Evolutionary conservation across 2,329 filamentous ascomycete genomes (phyloP), one percentile per base, ranked within the genome.

Genomic region (Diaporthe sp.): DNA sequence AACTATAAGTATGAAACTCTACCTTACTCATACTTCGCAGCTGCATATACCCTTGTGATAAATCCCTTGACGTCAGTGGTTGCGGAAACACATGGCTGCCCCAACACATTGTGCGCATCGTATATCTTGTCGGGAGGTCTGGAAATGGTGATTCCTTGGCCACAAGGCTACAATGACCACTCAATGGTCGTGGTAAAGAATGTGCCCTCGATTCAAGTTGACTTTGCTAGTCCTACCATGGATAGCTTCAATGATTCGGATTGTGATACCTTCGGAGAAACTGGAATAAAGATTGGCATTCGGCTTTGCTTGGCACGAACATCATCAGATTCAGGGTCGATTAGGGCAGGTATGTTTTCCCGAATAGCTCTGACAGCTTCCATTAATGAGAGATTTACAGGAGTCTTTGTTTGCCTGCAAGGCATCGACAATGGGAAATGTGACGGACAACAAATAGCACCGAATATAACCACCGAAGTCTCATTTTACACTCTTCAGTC

Each of bases 51-150:
- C 22, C 72, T 79, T 2, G 71, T 77, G 31, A 58, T 39, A 9
- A 77, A 77, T 28, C 71, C 76, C 3, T 44, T 76, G 3, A 71
- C 76, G 42, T 73, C 77, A 0, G 76, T 65, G 22, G 60, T 68
- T 7, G 28, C 71, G 0, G 20, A 57, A 12, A 74, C 75, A 20
- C 25, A 72, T 5, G 13, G 39, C 3, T 79, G 76, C 53, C 8
- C 34, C 22, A 22, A 25, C 28, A 20, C 55, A 0, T 12, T 71
- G 10, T 77, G 77, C 53, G 71, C 55, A 1, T 78, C 77, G 6
- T 79, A 78, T 34, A 72, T 78, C 5, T 49, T 79, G 0, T 72
- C 68, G 12, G 78, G 77, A 8, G 78, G 77, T 20, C 20, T 78
- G 9, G 55, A 75, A 15, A 72, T 75, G 60, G 58, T 76, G 13